Evolutionary conservation across 345 rosid genomes (phyloP), one percentile per base, ranked within the genome.

Genomic region (Hibiscus tridactylites): DNA sequence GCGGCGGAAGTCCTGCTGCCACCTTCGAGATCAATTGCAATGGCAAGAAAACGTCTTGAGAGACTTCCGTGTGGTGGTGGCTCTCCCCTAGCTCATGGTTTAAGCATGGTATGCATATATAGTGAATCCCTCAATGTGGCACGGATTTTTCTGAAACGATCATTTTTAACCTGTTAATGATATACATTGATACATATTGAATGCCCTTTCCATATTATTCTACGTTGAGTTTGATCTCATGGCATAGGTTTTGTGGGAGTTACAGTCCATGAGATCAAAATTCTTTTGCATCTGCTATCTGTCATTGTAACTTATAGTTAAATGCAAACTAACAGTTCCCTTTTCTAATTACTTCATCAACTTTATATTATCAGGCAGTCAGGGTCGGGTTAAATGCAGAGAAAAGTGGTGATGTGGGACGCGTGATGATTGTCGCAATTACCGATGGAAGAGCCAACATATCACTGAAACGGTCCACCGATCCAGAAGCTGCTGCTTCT

Each of bases 1-100:
- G 78, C 97, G 70, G 97, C 96, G 3, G 97, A 94, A 86, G 97
- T 94, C 73, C 93, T 94, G 44, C 79, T 94, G 60, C 98, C 97
- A 67, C 97, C 97, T 76, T 94, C 98, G 29, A 86, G 98, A 85
- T 91, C 98, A 73, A 94, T 94, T 74, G 81, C 97, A 57, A 94
- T 94, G 98, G 98, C 98, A 81, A 88, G 97, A 79, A 94, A 85
- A 65, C 96, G 98, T 77, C 96, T 91, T 3, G 96, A 94, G 85
- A 86, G 97, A 79, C 98, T 91, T 80, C 98, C 97, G 49, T 94
- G 98, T 78, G 98, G 97, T 65, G 98, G 98, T 72, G 98, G 97
- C 76, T 91, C 98, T 72, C 98, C 98, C 62, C 81, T 94, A 47
- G 98, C 98, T 76, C 98, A 94, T 77, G 98, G 98, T 80, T 86